Conservation (phyloP, 2,329 filamentous ascomycete genomes). For the Penicillium sp. region DNA sequence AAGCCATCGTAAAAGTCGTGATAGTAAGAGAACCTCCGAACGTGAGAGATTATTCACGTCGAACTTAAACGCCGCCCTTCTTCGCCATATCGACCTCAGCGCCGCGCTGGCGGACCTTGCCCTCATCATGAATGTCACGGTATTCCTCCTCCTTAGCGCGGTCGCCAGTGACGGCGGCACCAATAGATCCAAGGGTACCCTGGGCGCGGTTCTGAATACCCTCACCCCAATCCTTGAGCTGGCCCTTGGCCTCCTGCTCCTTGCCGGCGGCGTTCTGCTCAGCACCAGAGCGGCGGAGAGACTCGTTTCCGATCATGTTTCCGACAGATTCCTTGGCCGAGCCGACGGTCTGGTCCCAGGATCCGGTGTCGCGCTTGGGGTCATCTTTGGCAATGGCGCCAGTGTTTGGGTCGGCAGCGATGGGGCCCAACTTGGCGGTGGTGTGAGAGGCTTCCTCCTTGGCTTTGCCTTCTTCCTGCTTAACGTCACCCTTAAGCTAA, state of each 20-base stretch:
- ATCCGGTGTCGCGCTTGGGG: slow-evolving; percentile 67
- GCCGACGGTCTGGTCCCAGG: slow-evolving; percentile 87
- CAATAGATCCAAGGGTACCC: slow-evolving; percentile 68
- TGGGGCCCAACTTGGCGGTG: slow-evolving; percentile 69
- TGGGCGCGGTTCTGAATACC: slow-evolving; percentile 67
- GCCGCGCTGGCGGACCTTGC: slow-evolving; percentile 80
- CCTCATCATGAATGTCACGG: slow-evolving; percentile 70
- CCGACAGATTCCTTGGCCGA: slow-evolving; percentile 80
- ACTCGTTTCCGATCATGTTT: slow-evolving; percentile 70
- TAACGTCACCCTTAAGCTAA: slow-evolving; percentile 64
- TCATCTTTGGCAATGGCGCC: slow-evolving; percentile 72
- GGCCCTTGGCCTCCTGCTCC: slow-evolving; percentile 77
- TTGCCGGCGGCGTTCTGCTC: slow-evolving; percentile 79
- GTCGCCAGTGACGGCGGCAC: slow-evolving; percentile 73
- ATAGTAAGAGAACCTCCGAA: background rate
- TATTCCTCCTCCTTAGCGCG: slow-evolving; percentile 62
- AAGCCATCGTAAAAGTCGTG: slow-evolving; percentile 15
- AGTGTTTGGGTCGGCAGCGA: slow-evolving; percentile 63
- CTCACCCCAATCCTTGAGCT: slow-evolving; percentile 69
- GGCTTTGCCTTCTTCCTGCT: slow-evolving; percentile 64
- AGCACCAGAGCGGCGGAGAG: slow-evolving; percentile 69
- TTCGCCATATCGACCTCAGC: slow-evolving; percentile 79
- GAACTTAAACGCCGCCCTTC: slow-evolving; percentile 33
- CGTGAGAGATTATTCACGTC: background rate
- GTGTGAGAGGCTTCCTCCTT: slow-evolving; percentile 71